phyloP scores from a whole-genome alignment of 345 rosid species.

The Aegle marmelos region DNA sequence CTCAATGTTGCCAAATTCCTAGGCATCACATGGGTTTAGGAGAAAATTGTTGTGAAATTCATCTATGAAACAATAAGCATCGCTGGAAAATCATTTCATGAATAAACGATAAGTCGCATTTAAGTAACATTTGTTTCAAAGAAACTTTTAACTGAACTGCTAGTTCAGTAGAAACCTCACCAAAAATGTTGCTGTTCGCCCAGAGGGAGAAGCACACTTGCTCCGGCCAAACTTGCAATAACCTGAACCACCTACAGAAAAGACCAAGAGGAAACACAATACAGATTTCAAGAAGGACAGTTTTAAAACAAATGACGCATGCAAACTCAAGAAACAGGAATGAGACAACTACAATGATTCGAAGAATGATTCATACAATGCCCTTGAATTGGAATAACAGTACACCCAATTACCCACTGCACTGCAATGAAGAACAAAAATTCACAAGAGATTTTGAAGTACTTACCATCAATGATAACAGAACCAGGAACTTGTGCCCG shows the following conservation, averaged over 20 bases:
- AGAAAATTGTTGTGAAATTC: neutral
- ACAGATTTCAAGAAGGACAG: neutral
- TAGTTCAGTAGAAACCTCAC: constrained; percentile 34
- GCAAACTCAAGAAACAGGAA: neutral
- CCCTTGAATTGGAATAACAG: neutral
- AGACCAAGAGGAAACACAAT: neutral
- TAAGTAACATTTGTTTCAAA: neutral
- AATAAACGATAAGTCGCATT: neutral
- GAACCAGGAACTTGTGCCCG: constrained; percentile 64
- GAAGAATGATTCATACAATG: neutral
- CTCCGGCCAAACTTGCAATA: constrained; percentile 96
- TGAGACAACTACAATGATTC: neutral
- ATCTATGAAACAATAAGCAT: neutral
- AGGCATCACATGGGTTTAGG: constrained; percentile 25
- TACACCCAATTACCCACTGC: neutral
- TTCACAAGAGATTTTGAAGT: too few relatives aligned
- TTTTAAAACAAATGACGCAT: neutral
- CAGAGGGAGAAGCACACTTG: constrained; percentile 69
- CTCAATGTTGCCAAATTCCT: constrained; percentile 95
- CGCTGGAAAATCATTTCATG: neutral
- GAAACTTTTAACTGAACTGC: neutral
- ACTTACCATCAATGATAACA: constrained; percentile 76
- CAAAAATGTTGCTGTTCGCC: constrained; percentile 74
- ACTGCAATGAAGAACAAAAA: neutral
- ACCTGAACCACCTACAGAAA: constrained; percentile 79